Evolutionary conservation across 129 eudicot genomes (phyloP).

Genomic region (Centrapalus pauciflorus): DNA sequence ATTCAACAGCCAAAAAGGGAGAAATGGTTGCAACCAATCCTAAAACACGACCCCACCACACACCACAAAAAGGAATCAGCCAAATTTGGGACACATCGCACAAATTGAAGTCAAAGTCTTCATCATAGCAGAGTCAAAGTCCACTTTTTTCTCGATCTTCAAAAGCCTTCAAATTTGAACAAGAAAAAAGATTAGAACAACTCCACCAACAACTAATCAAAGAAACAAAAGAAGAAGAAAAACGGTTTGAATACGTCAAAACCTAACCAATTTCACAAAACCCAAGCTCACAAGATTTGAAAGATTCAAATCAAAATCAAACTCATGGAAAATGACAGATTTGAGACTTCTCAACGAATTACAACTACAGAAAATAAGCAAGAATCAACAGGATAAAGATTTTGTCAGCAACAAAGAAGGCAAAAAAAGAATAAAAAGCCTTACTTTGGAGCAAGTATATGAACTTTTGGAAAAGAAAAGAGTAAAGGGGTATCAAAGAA

Average conservation of each 20-base stretch:
- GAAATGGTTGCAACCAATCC: conserved; percentile 17
- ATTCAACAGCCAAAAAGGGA: conserved; percentile 27
- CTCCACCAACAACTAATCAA: conserved; percentile 4
- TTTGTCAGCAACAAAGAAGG: conserved; percentile 35
- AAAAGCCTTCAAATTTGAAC: conserved; percentile 37
- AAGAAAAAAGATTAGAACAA: background rate
- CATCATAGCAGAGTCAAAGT: conserved; percentile 28
- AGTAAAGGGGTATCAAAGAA: conserved; percentile 30
- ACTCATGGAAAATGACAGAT: conserved; percentile 8
- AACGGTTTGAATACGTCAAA: background rate
- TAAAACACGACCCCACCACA: conserved; percentile 28
- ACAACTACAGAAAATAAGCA: background rate
- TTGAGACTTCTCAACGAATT: conserved; percentile 15
- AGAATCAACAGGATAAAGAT: conserved; percentile 29
- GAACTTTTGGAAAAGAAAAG: conserved; percentile 19
- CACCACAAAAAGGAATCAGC: conserved; percentile 26
- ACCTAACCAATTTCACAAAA: background rate
- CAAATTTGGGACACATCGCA: conserved; percentile 19
- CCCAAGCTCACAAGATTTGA: conserved; percentile 8
- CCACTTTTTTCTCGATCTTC: conserved; percentile 13
- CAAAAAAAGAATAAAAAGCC: conserved; percentile 33
- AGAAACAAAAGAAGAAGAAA: background rate
- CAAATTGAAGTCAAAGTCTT: conserved; percentile 21
- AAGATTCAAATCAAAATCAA: conserved; percentile 7
- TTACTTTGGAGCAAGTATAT: conserved; percentile 35